Evolutionary conservation across 257 asterid species (phyloP), one percentile per base, ranked within the genome.

Genomic region (Solanum virginianum): DNA sequence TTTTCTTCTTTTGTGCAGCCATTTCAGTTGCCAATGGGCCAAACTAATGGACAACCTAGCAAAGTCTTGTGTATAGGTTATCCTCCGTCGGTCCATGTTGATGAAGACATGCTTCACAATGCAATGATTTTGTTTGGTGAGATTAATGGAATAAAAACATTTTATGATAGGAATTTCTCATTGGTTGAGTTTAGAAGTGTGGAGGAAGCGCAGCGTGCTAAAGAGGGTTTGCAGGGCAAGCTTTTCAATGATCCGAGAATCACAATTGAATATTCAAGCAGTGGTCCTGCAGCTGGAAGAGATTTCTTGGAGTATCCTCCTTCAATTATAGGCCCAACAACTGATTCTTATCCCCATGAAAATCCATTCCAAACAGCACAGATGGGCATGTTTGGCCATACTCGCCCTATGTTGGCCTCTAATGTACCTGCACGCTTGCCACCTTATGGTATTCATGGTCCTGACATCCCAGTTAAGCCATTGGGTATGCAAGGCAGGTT

Each of bases 111-210:
- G 99, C 91, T 96, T 87, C 99, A 95, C 88, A 94, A 94, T 88
- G 98, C 99, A 4, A 91, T 96, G 98, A 96, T 96, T 88, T 88
- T 95, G 69, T 95, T 94, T 88, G 99, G 99, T 55, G 99, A 96
- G 88, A 96, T 96, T 39, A 98, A 96, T 91, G 91, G 93, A 84
- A 96, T 96, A 81, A 96, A 91, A 91, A 91, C 93, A 80, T 90
- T 91, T 77, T 91, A 92, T 77, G 98, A 92, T 83, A 92, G 93
- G 89, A 92, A 91, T 86, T 90, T 88, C 60, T 95, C 98, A 15
- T 89, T 93, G 84, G 98, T 96, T 80, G 98, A 95, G 87, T 96
- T 96, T 85, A 93, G 99, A 92, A 96, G 99, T 72, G 92, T 92
- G 54, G 98, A 96, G 86, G 99, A 96, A 90, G 99, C 99, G 41